Percentiles rank a stretch among this genome's conserved stretches.
These are phyloP conservation scores for Naganishia liquefaciens DNA, from an alignment of 1,284 basidiomycete species.

Conservation along the genomic window DNA sequence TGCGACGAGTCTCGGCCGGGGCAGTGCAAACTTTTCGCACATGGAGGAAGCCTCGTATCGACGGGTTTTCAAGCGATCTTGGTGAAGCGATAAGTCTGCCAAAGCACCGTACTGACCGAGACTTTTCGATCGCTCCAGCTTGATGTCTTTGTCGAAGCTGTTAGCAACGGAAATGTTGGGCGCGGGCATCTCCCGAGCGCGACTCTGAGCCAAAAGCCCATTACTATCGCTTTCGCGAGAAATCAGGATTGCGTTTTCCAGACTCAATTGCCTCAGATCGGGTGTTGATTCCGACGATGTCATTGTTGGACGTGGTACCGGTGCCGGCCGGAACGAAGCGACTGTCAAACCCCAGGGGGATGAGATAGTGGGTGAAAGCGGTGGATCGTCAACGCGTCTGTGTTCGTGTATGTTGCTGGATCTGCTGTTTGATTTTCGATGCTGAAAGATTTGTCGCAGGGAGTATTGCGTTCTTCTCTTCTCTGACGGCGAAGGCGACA, in stretches of 20 bases:
- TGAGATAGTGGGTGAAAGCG: constrained; percentile 1
- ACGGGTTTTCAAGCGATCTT: background rate
- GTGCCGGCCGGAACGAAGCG: constrained; percentile 19
- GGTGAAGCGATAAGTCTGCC: background rate
- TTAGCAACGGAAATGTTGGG: background rate
- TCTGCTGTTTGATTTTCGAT: constrained; percentile 14
- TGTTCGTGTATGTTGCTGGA: constrained; percentile 2
- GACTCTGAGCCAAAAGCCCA: constrained; percentile 10
- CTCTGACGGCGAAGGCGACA: constrained; percentile 4
- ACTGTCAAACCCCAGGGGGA: constrained; percentile 22
- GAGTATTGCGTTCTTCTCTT: constrained; percentile 13
- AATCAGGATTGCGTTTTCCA: constrained; percentile 14
- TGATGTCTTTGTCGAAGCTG: too few species aligned
- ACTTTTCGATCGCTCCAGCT: constrained; percentile 12
- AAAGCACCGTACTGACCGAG: constrained; percentile 1
- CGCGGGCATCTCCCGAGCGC: constrained; percentile 21
- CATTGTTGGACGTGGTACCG: background rate
- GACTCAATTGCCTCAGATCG: constrained; percentile 10
- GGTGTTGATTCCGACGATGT: background rate
- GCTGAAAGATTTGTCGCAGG: constrained; percentile 5
- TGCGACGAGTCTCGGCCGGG: constrained; percentile 27
- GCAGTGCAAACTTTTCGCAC: constrained; percentile 30
- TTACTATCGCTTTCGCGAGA: constrained; percentile 23
- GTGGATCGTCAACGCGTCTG: background rate
- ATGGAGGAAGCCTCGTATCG: constrained; percentile 21